A percentile compares a stretch with the other conserved stretches of the same genome.
Conservation (phyloP, 306 rosid species). For the Lathyrus oleraceus region DNA sequence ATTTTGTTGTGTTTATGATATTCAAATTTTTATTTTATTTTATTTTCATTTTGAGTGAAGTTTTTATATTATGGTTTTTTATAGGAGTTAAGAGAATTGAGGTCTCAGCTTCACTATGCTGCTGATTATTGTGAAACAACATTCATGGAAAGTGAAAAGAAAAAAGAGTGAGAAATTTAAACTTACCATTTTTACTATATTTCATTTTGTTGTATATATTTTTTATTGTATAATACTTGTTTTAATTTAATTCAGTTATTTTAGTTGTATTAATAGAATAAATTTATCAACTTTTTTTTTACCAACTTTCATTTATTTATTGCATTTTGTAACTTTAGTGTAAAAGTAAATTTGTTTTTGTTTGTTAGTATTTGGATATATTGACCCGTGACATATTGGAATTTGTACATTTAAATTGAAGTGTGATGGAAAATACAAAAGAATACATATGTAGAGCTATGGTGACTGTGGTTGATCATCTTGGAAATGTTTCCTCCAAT, state of each 20-base stretch:
- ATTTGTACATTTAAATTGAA: slow-evolving; percentile 40
- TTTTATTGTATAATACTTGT: too few species aligned
- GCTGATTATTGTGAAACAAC: slow-evolving; percentile 86
- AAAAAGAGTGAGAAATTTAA: slow-evolving; percentile 60
- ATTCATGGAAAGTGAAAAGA: slow-evolving; percentile 63
- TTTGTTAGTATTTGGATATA: slow-evolving; percentile 1
- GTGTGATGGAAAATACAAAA: slow-evolving; percentile 74
- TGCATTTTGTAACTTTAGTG: slow-evolving; percentile 6
- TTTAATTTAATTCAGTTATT: too few species aligned
- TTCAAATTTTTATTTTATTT: not conserved
- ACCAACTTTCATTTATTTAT: not conserved
- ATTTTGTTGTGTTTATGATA: not conserved
- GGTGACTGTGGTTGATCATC: slow-evolving; percentile 87
- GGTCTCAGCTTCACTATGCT: slow-evolving; percentile 84
- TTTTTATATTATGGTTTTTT: not conserved
- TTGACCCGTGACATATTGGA: slow-evolving; percentile 21
- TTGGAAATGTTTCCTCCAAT: slow-evolving; percentile 75
- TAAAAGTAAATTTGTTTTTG: not conserved
- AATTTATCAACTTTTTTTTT: not conserved
- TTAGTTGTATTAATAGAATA: too few species aligned
- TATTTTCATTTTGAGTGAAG: not conserved
- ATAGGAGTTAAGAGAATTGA: slow-evolving; percentile 71
- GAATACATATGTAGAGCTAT: slow-evolving; percentile 74
- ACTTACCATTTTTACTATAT: not conserved
- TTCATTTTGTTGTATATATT: too few species aligned